Base-by-base conservation (phyloP, 2,329 filamentous ascomycete genomes). In the Fusarium phyllophilum region DNA sequence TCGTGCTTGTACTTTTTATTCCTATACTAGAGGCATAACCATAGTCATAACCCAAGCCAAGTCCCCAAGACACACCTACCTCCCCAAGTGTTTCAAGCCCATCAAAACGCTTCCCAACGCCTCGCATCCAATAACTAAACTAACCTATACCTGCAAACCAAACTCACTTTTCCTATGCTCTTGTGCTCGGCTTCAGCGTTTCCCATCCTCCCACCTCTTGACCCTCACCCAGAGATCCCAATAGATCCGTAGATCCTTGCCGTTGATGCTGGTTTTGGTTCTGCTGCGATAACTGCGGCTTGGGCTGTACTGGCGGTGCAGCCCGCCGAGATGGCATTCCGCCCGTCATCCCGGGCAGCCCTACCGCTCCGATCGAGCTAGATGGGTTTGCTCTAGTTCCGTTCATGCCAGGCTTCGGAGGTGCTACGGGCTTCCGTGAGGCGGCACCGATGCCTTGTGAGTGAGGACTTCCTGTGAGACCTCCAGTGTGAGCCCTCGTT, bases 201-300 rank as follows among this genome's bases (percentile, higher is more conserved):
- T 89, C 87, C 88, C 88, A 90, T 29, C 86, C 84, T 18, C 85
- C 85, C 79, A 89, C 82, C 42, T 85, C 86, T 41, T 81, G 81
- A n/a, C 77, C 83, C 49, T 89, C 87, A 48, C 84, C 85, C 38
- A 89, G 77, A 51, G 88, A 82, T 70, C 89, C 88, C 24, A 89
- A 77, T 48, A 85, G 73, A 68, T 83, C 83, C 54, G 83, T 79
- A 10, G 81, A 79, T 17, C 79, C 80, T 51, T 77, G 74, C 39
- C 41, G 77, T 72, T 59, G 77, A 69, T 76, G 79, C 66, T 80
- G 78, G 31, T 75, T 79, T 66, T 80, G 77, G 38, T 31, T 41
- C 38, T 61, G 77, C 33, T 74, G 71, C 45, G 78, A 75, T 36
- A 73, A 51, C 31, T 57, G 70, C 64, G 66, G 70, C 56, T 70